Conservation (phyloP, 345 rosid species). For the Euclidium syriacum region DNA sequence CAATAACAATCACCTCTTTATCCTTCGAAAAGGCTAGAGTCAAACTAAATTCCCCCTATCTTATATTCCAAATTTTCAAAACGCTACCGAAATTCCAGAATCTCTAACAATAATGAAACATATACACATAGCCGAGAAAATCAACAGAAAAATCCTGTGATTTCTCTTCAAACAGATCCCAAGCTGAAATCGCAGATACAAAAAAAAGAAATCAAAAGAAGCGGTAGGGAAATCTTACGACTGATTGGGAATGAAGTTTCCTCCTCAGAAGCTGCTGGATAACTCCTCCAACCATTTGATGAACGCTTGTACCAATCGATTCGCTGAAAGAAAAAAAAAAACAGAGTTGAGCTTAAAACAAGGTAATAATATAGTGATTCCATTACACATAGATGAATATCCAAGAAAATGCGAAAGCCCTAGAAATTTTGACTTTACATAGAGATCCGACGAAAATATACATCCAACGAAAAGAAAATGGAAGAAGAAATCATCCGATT, state of each 20-base stretch:
- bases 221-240: constrained; percentile 35
- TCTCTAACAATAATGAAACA: neutral
- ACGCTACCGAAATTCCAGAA: neutral
- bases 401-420: neutral
- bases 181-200: neutral
- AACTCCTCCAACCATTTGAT: constrained; percentile 79
- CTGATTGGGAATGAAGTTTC: constrained; percentile 54
- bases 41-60: neutral
- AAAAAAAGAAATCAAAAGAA: neutral
- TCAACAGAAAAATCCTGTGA: neutral
- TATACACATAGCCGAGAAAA: neutral
- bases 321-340: neutral
- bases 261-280: constrained; percentile 76
- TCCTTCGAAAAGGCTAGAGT: neutral
- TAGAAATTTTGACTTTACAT: neutral
- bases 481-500: neutral
- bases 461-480: neutral
- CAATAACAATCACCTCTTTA: neutral
- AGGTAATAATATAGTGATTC: neutral
- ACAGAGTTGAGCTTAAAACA: neutral
- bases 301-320: constrained; percentile 19
- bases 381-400: neutral
- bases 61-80: neutral
- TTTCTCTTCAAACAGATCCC: neutral
- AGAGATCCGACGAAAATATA: constrained; percentile 4